Base-by-base conservation (phyloP, 31 red algal species). In the Endocladia muricata region DNA sequence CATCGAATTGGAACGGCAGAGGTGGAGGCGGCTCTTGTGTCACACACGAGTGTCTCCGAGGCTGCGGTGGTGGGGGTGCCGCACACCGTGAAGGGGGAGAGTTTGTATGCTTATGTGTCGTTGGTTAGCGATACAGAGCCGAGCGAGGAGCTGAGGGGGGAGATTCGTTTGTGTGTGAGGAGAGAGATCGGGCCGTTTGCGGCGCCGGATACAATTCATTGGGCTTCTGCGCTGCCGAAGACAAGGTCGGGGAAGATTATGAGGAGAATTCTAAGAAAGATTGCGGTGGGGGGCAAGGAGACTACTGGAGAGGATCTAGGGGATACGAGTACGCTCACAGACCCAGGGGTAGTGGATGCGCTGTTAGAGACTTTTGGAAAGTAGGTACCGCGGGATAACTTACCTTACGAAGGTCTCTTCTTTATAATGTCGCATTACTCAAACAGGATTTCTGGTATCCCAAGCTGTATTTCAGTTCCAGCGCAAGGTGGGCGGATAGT, bases 1-100 rank as follows among this genome's bases (percentile, higher is more conserved):
- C 97, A 99, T 77, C 89, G 97, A n/a, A 96, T 99, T 17, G 97
- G 97, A 41, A 99, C 97, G 22, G 97, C 97, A 23, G 97, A 99
- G 72, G 97, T 99, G 49, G 97, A 99, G 37, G 80, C 84, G 4
- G 92, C 97, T 4, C 61, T 99, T 4, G 93, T 99, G 28, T 31
- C 52, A 7, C 93, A 96, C 42, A 66, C 72, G 28, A 76, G 61
- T 23, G 97, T 99, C 9, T 85, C 86, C 5, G 97, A 99, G 70
- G 97, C 97, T 3, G 97, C 97, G 1, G 97, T 96, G 21, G 93
- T 96, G 11, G 86, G 86, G 11, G 47, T 96, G 35, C 78, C 83
- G 11, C 97, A 99, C 61, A 79, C 83, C 30, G 83, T 99, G 36
- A 99, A 96, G 66, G 97, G 97, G 38, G 90, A 99, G 79, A 87